Evolutionary conservation across 805 yeast genomes (phyloP).

Genomic region (Teunomyces lycoperdinae): DNA sequence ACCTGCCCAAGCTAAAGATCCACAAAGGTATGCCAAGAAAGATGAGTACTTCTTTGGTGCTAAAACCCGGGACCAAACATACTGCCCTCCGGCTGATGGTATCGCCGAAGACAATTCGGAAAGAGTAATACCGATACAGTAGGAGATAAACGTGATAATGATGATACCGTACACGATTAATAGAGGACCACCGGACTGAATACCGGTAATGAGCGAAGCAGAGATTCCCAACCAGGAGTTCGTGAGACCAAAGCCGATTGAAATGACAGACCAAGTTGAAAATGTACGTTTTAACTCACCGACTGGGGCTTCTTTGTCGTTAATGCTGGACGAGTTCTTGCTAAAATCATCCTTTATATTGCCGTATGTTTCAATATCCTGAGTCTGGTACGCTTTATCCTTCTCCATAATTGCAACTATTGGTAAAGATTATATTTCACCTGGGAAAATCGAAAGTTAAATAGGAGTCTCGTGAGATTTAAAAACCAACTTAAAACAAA

Average conservation of each 20-base stretch:
- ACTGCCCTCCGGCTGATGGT: constrained; percentile 44
- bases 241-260: constrained; percentile 41
- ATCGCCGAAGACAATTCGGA: constrained; percentile 40
- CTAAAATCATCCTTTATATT: neutral
- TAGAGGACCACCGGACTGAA: constrained; percentile 41
- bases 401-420: neutral
- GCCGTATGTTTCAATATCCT: neutral
- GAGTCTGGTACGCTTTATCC: neutral
- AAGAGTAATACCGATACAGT: constrained; percentile 36
- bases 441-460: neutral
- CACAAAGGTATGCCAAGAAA: constrained; percentile 39
- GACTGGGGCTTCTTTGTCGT: neutral
- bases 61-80: constrained; percentile 40
- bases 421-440: neutral
- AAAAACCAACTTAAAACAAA: neutral
- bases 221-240: constrained; percentile 44
- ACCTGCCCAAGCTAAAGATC: constrained; percentile 43
- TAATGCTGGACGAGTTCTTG: neutral
- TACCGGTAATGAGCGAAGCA: constrained; percentile 40
- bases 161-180: constrained; percentile 41
- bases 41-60: constrained; percentile 37
- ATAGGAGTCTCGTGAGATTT: constrained; percentile 2
- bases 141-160: constrained; percentile 34
- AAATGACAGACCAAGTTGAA: constrained; percentile 37
- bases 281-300: constrained; percentile 34